phyloP scores from a whole-genome alignment of 148 eudicot genomes.

The Amaranthus hypochondriacus region DNA sequence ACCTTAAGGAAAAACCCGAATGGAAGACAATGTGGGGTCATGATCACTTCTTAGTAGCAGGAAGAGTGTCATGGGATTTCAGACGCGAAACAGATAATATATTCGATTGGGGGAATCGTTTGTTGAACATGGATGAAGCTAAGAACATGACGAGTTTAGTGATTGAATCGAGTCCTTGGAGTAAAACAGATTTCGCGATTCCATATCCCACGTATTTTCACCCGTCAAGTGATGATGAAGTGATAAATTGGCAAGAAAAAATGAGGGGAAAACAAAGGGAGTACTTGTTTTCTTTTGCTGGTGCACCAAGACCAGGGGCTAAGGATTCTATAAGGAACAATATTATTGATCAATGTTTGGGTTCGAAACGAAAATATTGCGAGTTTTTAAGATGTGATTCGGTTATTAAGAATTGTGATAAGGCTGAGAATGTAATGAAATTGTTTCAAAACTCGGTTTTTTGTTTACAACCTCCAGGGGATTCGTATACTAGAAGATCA shows the following conservation, averaged over 20 bases:
- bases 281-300: slow-evolving; percentile 47
- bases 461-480: slow-evolving; percentile 85
- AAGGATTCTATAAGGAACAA: slow-evolving; percentile 42
- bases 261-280: slow-evolving; percentile 37
- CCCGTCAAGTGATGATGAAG: slow-evolving; percentile 52
- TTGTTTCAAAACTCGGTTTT: slow-evolving; percentile 54
- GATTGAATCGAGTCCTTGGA: slow-evolving; percentile 77
- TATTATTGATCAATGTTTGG: slow-evolving; percentile 51
- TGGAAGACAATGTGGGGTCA: slow-evolving; percentile 51
- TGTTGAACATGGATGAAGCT: slow-evolving; percentile 50
- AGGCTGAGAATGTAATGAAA: slow-evolving; percentile 41
- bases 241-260: slow-evolving; percentile 49
- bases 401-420: slow-evolving; percentile 30
- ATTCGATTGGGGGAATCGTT: slow-evolving; percentile 55
- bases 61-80: slow-evolving; percentile 84
- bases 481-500: slow-evolving; percentile 66
- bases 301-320: slow-evolving; percentile 51
- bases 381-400: slow-evolving; percentile 38
- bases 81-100: slow-evolving; percentile 35
- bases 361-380: slow-evolving; percentile 31
- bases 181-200: slow-evolving; percentile 52
- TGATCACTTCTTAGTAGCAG: slow-evolving; percentile 72
- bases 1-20: slow-evolving; percentile 49
- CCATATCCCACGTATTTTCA: slow-evolving; percentile 87
- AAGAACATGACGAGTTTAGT: slow-evolving; percentile 57